Conservation (phyloP, 2,329 filamentous ascomycete species). For the Fusarium virguliforme region DNA sequence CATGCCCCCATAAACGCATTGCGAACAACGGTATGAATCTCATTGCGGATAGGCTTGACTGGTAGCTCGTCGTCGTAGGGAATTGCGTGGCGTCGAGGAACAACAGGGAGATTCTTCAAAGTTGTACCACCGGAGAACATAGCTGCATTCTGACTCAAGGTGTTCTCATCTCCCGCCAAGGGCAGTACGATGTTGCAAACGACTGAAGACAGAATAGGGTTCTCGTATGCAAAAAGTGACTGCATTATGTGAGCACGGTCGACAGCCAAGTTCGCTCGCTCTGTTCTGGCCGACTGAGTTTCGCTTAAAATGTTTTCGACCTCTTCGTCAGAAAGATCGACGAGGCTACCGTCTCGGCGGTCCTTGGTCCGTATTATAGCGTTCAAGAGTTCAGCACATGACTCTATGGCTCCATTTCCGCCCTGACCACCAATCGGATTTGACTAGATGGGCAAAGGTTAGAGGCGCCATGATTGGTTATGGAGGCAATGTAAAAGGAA, state of each 20-base stretch:
- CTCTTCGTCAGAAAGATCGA: no score
- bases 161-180: not conserved
- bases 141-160: not conserved
- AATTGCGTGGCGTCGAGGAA: not conserved
- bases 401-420: constrained; percentile 2
- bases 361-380: no score
- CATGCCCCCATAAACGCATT: no score
- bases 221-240: not conserved
- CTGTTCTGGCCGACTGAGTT: no score
- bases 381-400: not conserved
- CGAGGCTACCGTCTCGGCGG: no score
- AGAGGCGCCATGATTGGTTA: no score
- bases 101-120: not conserved
- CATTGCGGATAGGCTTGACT: not conserved
- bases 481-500: no score
- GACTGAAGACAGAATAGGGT: not conserved
- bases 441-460: not conserved
- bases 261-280: no score
- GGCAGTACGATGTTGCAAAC: not conserved
- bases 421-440: constrained; percentile 1
- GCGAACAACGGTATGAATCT: no score
- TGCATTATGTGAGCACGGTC: not conserved
- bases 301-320: no score
- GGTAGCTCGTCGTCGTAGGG: not conserved
- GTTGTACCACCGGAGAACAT: not conserved